Base-by-base conservation (phyloP, 345 rosid species). In the Syzygium jambos region DNA sequence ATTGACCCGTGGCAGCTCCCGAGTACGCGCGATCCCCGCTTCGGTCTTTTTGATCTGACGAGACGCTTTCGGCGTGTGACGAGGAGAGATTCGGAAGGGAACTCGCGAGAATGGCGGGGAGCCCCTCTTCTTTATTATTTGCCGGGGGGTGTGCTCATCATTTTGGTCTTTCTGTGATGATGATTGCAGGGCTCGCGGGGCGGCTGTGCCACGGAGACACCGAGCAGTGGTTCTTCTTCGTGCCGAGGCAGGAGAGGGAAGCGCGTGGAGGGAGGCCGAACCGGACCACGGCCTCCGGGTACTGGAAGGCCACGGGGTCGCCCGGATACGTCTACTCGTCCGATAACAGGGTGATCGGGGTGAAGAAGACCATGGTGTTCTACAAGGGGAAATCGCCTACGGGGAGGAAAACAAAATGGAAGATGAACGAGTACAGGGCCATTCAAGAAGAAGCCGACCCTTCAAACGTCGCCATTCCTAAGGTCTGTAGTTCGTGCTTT, bases 231-330 rank as follows among this genome's bases (percentile, higher is more conserved):
- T 98, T 96, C 92, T 98, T 95, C 96, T 95, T 98, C 65, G 88
- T 92, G 16, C 95, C 96, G 23, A 93, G 97, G 89, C 98, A 95
- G 84, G 98, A 95, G 90, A 92, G 96, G 30, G 99, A 98, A 91
- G 95, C 95, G 11, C 92, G 93, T 8, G 99, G 99, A 87, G 99
- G 99, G 11, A 90, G 99, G 89, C 94, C 98, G 0, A 93, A 92
- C 77, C 89, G 99, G 54, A 95, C 95, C 68, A 98, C 98, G 11
- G 89, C 93, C 51, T 90, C 95, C 14, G 99, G 99, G 77, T 98
- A 98, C 89, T 98, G 99, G 99, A 98, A 98, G 87, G 99, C 99
- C 7, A 96, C 99, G 4, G 99, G 99, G 25, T 95, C 99, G 41
- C 98, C 99, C 29, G 90, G 93, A 55, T 93, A 96, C 51, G 98